Base-by-base conservation (phyloP, 768 basidiomycete genomes). In the Austroboletus festivus region DNA sequence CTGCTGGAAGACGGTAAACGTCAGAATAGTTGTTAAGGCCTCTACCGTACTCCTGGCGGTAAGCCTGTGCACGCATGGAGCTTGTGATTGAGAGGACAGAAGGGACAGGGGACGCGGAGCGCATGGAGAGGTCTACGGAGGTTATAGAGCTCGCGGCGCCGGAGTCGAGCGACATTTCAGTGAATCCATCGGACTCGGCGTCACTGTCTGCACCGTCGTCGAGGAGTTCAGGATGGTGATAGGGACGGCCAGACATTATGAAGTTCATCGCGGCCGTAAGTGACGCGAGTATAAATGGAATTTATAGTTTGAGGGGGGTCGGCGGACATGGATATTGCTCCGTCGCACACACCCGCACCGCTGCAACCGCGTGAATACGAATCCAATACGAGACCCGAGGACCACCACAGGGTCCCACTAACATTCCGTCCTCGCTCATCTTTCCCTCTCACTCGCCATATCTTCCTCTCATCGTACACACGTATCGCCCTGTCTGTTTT, bases 21-120 rank as follows among this genome's bases (percentile, higher is more conserved):
- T 89, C 85, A 2, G 88, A 89, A 54, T 85, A 85, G 53, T 81
- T 88, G 68, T 89, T 89, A 38, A 90, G 63, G 26, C 73, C 76
- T 35, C 88, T 74, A 0, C 87, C 88, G 48, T 79, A 83, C 59
- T 89, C 85, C 23, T 81, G 74, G 46, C 74, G 76, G 67, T 81
- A 82, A 1, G 80, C 76, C 30, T 76, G 72, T 15, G 74, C 78
- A 21, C 77, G 79, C 39, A 86, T 55, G 0, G 84, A 84, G 57
- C 77, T 82, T 0, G 83, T 82, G 60, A 88, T 62, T 1, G 86
- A 88, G 59, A 78, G 74, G 8, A 90, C 77, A 21, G 88, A 89
- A 8, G 82, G 84, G 12, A 68, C 66, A 3, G 88, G 86, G 3
- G 88, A 88, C 2, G 62, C 65, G 10, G 84, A 83, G 43, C 82